Evolutionary conservation across 768 basidiomycete species (phyloP).

Genomic region (Boletellus ananiceps): DNA sequence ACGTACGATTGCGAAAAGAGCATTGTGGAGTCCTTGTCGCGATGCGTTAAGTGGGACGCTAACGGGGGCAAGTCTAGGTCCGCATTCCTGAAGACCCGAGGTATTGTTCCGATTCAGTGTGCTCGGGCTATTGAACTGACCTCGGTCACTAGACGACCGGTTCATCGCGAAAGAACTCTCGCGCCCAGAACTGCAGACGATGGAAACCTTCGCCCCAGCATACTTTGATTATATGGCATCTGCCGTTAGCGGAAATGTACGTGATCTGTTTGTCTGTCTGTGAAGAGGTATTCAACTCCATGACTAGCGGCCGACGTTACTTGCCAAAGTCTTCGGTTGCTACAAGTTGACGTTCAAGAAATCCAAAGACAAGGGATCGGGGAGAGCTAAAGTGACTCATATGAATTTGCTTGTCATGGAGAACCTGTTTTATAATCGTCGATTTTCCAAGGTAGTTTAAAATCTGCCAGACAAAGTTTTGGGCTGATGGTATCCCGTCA

Average conservation of each 20-base stretch:
- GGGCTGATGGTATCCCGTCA: not conserved
- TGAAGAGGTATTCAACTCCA: slow-evolving; percentile 4
- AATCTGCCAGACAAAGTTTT: not conserved
- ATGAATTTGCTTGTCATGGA: slow-evolving; percentile 99
- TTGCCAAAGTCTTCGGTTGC: slow-evolving; percentile 96
- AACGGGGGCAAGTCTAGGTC: slow-evolving; percentile 96
- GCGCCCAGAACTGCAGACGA: slow-evolving; percentile 82
- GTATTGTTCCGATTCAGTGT: slow-evolving; percentile 37
- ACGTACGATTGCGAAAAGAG: slow-evolving; percentile 93
- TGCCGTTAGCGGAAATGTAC: slow-evolving; percentile 79
- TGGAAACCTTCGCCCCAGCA: slow-evolving; percentile 94
- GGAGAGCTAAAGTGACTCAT: slow-evolving; percentile 73
- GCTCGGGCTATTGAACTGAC: not conserved
- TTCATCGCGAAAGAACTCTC: slow-evolving; percentile 98
- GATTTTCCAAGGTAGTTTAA: slow-evolving; percentile 72
- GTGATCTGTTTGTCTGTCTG: slow-evolving; percentile 23
- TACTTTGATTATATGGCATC: slow-evolving; percentile 99
- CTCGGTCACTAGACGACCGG: slow-evolving; percentile 68
- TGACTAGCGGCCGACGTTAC: slow-evolving; percentile 78
- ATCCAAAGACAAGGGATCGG: slow-evolving; percentile 56
- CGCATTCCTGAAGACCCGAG: slow-evolving; percentile 92
- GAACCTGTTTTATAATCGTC: slow-evolving; percentile 90
- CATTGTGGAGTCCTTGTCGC: slow-evolving; percentile 87
- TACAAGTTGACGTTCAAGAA: slow-evolving; percentile 92
- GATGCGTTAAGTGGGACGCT: slow-evolving; percentile 95